phyloP scores from a whole-genome alignment of 2,329 filamentous ascomycete genomes.

The Alternaria sp. region DNA sequence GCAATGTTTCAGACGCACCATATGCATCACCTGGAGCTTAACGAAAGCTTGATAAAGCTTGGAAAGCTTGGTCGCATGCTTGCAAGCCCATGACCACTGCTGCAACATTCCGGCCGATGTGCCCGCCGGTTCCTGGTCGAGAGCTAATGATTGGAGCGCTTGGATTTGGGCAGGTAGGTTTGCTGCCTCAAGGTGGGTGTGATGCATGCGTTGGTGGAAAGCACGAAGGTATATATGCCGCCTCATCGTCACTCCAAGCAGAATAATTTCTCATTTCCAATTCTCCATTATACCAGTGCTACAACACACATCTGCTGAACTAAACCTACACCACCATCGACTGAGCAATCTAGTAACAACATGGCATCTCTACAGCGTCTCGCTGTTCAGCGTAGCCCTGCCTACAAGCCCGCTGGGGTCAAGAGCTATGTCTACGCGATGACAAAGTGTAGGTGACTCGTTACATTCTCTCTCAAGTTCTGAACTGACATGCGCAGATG shows the following conservation, averaged over 20 bases:
- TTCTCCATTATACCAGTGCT: neutral
- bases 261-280: neutral
- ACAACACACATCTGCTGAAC: neutral
- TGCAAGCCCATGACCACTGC: conserved; percentile 1
- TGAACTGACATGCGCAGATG: conserved; percentile 19
- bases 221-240: neutral
- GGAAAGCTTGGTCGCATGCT: conserved; percentile 18
- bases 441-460: conserved; percentile 21
- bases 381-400: conserved; percentile 24
- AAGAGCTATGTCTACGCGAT: conserved; percentile 30
- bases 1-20: conserved; percentile 1
- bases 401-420: conserved; percentile 29
- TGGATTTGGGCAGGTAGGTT: neutral
- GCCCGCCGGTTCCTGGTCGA: neutral
- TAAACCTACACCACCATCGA: neutral
- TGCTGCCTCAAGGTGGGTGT: neutral
- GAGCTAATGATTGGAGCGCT: conserved; percentile 1
- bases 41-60: conserved; percentile 11
- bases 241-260: neutral
- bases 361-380: conserved; percentile 30
- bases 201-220: conserved; percentile 5
- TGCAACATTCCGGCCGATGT: neutral
- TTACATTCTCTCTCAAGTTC: neutral
- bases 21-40: neutral
- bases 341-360: neutral